Percentiles rank a stretch among this genome's conserved stretches.
phyloP scores from a whole-genome alignment of 257 asterid species.

The Penstemon newberryi region DNA sequence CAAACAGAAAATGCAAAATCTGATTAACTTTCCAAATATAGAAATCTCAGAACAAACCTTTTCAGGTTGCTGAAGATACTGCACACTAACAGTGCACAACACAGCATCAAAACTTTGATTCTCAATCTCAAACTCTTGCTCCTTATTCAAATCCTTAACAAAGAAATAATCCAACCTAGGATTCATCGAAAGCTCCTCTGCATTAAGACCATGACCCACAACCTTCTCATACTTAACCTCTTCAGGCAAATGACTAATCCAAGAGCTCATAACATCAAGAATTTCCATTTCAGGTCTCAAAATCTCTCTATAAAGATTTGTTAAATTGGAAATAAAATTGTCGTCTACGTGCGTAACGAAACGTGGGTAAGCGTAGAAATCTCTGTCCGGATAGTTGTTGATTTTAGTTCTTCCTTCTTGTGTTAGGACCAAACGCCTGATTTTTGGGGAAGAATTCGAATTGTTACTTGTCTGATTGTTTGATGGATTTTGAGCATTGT shows the following conservation, averaged over 20 bases:
- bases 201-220: constrained; percentile 84
- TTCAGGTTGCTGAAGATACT: constrained; percentile 87
- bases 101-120: constrained; percentile 66
- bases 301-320: constrained; percentile 46
- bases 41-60: constrained; percentile 40
- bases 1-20: too few species aligned
- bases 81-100: constrained; percentile 80
- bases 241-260: constrained; percentile 82
- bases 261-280: constrained; percentile 82
- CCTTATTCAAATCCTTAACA: constrained; percentile 73
- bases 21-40: too few species aligned
- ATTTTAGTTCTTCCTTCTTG: constrained; percentile 64
- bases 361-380: constrained; percentile 68
- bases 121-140: constrained; percentile 50
- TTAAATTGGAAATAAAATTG: constrained; percentile 53
- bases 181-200: constrained; percentile 72
- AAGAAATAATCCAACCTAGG: constrained; percentile 66
- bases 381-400: constrained; percentile 51
- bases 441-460: constrained; percentile 31
- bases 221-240: constrained; percentile 62
- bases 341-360: constrained; percentile 71
- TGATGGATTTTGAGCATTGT: constrained; percentile 25
- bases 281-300: constrained; percentile 69
- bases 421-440: constrained; percentile 61
- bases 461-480: constrained; percentile 7